These are phyloP conservation scores for Cyphellophora attinorum DNA, from an alignment of 2,329 filamentous ascomycete species.

Conservation along the genomic window DNA sequence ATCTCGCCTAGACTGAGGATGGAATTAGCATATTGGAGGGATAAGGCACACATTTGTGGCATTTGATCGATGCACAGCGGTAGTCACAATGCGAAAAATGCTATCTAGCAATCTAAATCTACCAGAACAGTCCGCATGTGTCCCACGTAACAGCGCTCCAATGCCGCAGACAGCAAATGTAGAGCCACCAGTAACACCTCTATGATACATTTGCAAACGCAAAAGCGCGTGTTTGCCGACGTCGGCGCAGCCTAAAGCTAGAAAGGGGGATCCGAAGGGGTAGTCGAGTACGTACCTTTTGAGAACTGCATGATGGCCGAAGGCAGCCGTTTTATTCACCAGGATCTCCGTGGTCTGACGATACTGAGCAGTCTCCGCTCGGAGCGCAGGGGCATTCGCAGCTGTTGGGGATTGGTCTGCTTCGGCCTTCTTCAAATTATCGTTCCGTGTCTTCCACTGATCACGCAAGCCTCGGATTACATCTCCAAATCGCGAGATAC, in stretches of 20 bases:
- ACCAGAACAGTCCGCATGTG: too few relatives aligned
- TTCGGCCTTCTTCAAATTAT: conserved; percentile 48
- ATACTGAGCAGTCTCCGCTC: conserved; percentile 48
- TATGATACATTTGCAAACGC: too few relatives aligned
- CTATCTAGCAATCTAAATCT: conserved; percentile 3
- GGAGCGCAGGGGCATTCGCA: conserved; percentile 42
- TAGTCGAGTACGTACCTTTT: conserved; percentile 36
- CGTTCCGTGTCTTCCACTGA: conserved; percentile 50
- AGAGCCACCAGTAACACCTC: too few relatives aligned
- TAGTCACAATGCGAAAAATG: not conserved
- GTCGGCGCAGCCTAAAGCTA: too few relatives aligned
- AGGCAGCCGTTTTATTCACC: conserved; percentile 31
- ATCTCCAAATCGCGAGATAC: conserved; percentile 49
- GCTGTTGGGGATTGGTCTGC: conserved; percentile 37
- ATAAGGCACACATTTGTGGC: conserved; percentile 2
- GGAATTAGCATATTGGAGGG: conserved; percentile 14
- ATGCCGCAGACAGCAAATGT: too few relatives aligned
- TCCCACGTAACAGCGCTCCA: too few relatives aligned
- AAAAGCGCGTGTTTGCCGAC: too few relatives aligned
- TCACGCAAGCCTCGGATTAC: conserved; percentile 51
- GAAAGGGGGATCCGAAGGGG: too few relatives aligned
- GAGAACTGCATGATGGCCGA: conserved; percentile 36
- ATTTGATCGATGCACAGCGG: not conserved
- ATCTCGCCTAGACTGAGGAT: conserved; percentile 38
- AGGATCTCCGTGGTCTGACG: conserved; percentile 47